These are phyloP conservation scores for Colletotrichum sp. DNA, from an alignment of 2,329 filamentous ascomycete genomes.

Conservation along the genomic window DNA sequence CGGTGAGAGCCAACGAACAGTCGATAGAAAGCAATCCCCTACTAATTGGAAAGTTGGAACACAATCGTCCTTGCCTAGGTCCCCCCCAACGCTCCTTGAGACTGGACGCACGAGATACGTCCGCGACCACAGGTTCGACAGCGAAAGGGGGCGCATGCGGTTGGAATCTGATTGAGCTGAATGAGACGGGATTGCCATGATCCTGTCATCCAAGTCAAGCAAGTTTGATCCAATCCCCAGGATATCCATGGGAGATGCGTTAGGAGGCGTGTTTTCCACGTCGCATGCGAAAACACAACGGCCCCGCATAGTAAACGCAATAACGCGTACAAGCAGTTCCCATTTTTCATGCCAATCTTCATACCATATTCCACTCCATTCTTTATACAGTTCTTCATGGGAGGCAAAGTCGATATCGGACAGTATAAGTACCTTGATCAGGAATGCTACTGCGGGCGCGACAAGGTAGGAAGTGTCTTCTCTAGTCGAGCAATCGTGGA, in stretches of 20 bases:
- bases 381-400: neutral
- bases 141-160: neutral
- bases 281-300: neutral
- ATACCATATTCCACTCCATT: neutral
- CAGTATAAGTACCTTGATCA: neutral
- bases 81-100: accelerated
- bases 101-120: neutral
- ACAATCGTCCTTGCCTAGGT: neutral
- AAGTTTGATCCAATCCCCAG: neutral
- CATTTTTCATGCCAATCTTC: neutral
- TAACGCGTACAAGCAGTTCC: neutral
- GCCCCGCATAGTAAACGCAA: neutral
- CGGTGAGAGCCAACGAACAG: neutral
- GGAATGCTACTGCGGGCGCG: neutral
- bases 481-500: no score
- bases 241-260: neutral
- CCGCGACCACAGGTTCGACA: neutral
- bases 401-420: neutral
- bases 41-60: neutral
- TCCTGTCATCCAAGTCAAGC: neutral
- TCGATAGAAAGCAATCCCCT: neutral
- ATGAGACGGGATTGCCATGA: neutral
- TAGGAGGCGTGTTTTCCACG: neutral
- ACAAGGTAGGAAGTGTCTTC: no score
- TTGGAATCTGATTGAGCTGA: neutral